Conservation (phyloP, 106 monocot species). For the Dioscorea alata region DNA sequence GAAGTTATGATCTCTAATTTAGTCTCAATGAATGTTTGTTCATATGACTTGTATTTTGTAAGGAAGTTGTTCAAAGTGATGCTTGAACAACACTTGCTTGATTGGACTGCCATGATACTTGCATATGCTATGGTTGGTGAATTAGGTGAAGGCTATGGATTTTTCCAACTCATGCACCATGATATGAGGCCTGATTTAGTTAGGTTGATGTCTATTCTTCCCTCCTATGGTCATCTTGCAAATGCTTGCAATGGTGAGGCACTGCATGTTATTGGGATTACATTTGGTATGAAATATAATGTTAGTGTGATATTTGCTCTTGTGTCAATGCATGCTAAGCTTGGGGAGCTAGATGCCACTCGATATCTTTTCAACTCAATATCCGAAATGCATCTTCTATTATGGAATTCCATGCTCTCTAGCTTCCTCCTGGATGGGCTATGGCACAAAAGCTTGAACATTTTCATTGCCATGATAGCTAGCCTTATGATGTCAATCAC, state of each 20-base stretch:
- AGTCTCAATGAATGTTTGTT: conserved; percentile 53
- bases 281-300: conserved; percentile 23
- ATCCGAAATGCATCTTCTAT: conserved; percentile 35
- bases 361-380: conserved; percentile 17
- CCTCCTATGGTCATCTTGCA: conserved; percentile 30
- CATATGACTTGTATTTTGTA: conserved; percentile 23
- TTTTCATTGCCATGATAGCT: conserved; percentile 31
- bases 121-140: conserved; percentile 28
- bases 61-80: conserved; percentile 26
- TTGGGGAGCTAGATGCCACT: conserved; percentile 32
- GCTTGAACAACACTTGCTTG: conserved; percentile 23
- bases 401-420: conserved; percentile 60
- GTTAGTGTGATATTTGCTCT: conserved; percentile 31
- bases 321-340: conserved; percentile 59
- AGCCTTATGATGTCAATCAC: conserved; percentile 29
- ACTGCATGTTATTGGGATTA: conserved; percentile 43
- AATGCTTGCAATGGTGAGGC: conserved; percentile 21
- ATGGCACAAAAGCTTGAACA: conserved; percentile 16
- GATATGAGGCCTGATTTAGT: conserved; percentile 33
- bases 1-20: conserved; percentile 35
- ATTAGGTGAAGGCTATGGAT: conserved; percentile 17
- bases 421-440: conserved; percentile 34
- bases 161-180: conserved; percentile 31
- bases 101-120: conserved; percentile 62
- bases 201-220: conserved; percentile 40